Evolutionary conservation across 2,329 filamentous ascomycete genomes (phyloP).

Genomic region (Alternaria triticina): DNA sequence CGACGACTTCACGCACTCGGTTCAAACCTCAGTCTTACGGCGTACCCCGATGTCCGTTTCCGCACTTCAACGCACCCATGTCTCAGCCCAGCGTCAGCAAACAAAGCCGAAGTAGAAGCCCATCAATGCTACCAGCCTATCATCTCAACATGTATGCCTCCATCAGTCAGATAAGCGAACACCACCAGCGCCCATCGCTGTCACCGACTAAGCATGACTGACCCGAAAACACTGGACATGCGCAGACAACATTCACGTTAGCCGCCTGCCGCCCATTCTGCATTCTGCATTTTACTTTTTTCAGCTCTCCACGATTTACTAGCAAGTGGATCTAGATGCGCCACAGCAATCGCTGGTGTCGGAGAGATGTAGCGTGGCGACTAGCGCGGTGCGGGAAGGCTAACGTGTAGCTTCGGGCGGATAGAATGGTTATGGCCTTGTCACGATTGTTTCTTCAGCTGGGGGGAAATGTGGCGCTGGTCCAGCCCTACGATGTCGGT

Average conservation of each 20-base stretch:
- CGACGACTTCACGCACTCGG: not conserved
- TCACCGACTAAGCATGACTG: not conserved
- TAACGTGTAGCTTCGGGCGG: not conserved
- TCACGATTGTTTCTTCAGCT: not conserved
- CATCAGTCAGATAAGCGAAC: not conserved
- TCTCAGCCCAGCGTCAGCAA: not conserved
- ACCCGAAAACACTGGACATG: not conserved
- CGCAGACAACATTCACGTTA: not conserved
- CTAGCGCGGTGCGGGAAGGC: not conserved
- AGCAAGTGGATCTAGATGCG: not conserved
- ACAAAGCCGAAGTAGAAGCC: not conserved
- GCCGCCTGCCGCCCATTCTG: not conserved
- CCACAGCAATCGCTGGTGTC: not conserved
- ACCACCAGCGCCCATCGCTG: not conserved
- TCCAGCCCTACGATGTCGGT: not conserved
- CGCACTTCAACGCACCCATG: not conserved
- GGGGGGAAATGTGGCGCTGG: not conserved
- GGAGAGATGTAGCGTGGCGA: not conserved
- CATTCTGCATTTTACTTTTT: not conserved
- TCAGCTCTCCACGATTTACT: slow-evolving; percentile 5
- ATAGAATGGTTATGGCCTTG: not conserved
- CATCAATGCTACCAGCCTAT: not conserved
- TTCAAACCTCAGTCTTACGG: not conserved
- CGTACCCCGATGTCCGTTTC: not conserved
- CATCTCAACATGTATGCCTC: not conserved